Evolutionary conservation across 768 basidiomycete genomes (phyloP), one percentile per base, ranked within the genome.

Genomic region (Coprinopsis marcescibilis): DNA sequence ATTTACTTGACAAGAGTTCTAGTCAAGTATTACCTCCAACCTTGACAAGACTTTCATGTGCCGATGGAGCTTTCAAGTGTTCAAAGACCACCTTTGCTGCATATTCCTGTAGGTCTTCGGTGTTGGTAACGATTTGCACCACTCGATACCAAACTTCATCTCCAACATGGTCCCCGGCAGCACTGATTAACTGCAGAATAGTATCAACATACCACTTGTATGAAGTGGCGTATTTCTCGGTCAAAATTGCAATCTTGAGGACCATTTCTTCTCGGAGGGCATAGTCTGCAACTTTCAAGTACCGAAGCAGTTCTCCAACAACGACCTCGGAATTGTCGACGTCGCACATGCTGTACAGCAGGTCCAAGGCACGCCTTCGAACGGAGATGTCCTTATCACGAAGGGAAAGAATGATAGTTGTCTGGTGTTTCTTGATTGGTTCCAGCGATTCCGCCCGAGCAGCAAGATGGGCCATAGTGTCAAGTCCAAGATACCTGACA

Each of bases 91-190:
- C 93, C 57, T 84, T 85, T 3, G 92, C 91, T 8, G 96, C 96
- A 67, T 99, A 99, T 53, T 89, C 81, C 63, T 99, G 94, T 24
- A 99, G 72, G 65, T 98, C 92, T 62, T 97, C 95, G 19, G 96
- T 99, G 60, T 99, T 99, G 37, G 91, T 97, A 39, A 96, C 90
- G 50, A 99, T 97, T 61, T 97, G 96, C 21, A 99, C 87, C 41
- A 99, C 93, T 43, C 96, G 89, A 65, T 96, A 98, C 96, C 96
- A 99, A 26, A 99, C 96, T 70, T 98, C 96, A 54, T 98, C 95
- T 37, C 96, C 96, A 43, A 99, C 95, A 60, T 99, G 93, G 59
- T 99, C 96, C 45, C 96, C 96, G 10, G 96, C 96, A 32, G 92
- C 85, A 60, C 88, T 90, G 62, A 99, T 95, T 47, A 99, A 80